Base-by-base conservation (phyloP, 139 green algal genomes). In the Trebouxia sp. region DNA sequence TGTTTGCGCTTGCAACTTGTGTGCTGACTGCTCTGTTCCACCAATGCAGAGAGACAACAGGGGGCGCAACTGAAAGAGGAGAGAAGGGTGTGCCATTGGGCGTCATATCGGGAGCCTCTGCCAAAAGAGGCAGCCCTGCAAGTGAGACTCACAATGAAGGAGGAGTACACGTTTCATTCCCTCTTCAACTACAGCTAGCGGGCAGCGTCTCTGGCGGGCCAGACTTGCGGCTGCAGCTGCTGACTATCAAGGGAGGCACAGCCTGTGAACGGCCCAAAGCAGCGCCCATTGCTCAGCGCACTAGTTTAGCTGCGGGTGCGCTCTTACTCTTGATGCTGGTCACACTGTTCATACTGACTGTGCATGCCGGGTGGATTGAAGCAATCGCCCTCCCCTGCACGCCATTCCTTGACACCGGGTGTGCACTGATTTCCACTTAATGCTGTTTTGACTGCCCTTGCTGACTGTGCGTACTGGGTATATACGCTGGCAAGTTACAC, bases 201-300 rank as follows among this genome's bases (percentile, higher is more conserved):
- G 58, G 58, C 58, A 70, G 58, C 35, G 58, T 32, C 12, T 70
- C 58, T 43, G 58, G 58, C 58, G 42, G 26, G 26, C 58, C 58
- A 70, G 58, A 70, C 35, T 12, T 70, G 11, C 32, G 58, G 32
- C 35, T 70, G 30, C 58, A 70, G 58, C 12, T 70, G 11, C 30
- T 70, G 5, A 42, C 58, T 43, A 3, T 70, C 32, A 70, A 32
- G 42, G 9, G 24, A 28, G 58, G 58, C 8, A 70, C 58, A 26
- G 58, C 58, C 12, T 70, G 58, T 1, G 26, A 43, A 12, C 30
- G 32, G 2, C 11, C 58, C 30, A 24, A n/a, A 32, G 9, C 11
- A 43, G 15, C 58, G 6, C 6, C 11, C 11, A 70, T n/a, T n/a
- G 30, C 41, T 2, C 58, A 43, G 9, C 58, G 42, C 4, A 43